Conservation (phyloP, 768 basidiomycete species). For the Phaeotremella skinneri region DNA sequence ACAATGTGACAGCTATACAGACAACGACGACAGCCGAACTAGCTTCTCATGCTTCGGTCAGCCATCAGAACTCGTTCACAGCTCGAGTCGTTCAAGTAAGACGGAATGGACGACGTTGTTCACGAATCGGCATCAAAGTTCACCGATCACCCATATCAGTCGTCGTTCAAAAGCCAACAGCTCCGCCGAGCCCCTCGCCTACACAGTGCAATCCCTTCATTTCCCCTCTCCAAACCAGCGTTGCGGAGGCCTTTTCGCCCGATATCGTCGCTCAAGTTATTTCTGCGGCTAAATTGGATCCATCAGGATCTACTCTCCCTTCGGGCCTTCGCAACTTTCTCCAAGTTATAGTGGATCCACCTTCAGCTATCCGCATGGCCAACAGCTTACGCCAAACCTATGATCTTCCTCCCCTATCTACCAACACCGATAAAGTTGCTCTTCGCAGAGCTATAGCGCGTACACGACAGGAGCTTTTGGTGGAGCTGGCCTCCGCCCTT, state of each 20-base stretch:
- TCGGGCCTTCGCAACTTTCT: conserved; percentile 28
- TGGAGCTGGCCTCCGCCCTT: conserved; percentile 25
- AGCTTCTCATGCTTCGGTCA: neutral
- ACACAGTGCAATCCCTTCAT: no score
- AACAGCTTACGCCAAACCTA: conserved; percentile 30
- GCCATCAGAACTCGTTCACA: neutral
- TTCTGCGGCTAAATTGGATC: neutral
- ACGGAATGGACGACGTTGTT: neutral
- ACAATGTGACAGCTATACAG: no score
- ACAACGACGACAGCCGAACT: no score
- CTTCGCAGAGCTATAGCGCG: conserved; percentile 27
- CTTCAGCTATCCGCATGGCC: conserved; percentile 19
- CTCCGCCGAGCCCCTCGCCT: neutral
- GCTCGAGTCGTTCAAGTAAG: neutral
- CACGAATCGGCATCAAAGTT: neutral
- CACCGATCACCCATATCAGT: neutral
- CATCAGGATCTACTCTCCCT: conserved; percentile 15
- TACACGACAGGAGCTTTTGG: conserved; percentile 29
- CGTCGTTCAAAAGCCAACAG: neutral
- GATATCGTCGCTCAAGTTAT: conserved; percentile 1
- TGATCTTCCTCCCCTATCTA: conserved; percentile 16
- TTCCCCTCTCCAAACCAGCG: neutral
- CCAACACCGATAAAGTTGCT: conserved; percentile 18
- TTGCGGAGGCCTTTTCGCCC: neutral
- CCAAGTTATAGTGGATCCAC: conserved; percentile 17